Evolutionary conservation across 1,284 basidiomycete species (phyloP).

Genomic region (Moniliella sp.): DNA sequence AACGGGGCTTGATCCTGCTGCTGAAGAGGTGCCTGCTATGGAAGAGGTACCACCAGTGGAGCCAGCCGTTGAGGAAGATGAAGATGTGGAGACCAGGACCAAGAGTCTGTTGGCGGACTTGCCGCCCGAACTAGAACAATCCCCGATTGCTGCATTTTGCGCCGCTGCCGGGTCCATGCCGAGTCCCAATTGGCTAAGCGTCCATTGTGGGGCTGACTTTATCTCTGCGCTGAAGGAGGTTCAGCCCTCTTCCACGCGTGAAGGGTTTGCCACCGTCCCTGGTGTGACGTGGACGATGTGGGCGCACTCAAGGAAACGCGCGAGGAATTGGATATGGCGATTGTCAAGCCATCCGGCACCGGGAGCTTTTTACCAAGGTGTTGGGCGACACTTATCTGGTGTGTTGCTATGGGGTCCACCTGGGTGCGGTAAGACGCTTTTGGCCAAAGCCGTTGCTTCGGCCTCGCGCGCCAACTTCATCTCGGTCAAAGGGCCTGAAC

Average conservation of each 20-base stretch:
- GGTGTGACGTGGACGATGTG: slow-evolving; percentile 86
- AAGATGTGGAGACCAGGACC: no score
- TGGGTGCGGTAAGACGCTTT: slow-evolving; percentile 81
- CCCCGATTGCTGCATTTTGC: slow-evolving; percentile 63
- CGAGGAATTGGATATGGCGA: slow-evolving; percentile 85
- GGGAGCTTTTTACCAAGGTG: slow-evolving; percentile 68
- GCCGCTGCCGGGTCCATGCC: slow-evolving; percentile 28
- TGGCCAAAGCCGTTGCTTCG: slow-evolving; percentile 90
- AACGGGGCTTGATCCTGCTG: no score
- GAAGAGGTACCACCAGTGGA: no score
- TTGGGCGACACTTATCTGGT: slow-evolving; percentile 52
- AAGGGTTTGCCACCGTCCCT: slow-evolving; percentile 88
- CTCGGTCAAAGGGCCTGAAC: slow-evolving; percentile 82
- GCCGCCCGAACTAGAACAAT: slow-evolving; percentile 36
- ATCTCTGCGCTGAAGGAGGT: slow-evolving; percentile 55
- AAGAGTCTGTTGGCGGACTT: slow-evolving; percentile 38
- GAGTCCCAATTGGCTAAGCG: slow-evolving; percentile 59
- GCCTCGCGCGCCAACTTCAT: slow-evolving; percentile 87
- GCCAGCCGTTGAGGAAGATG: no score
- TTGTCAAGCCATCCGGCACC: slow-evolving; percentile 76
- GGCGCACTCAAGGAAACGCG: slow-evolving; percentile 68
- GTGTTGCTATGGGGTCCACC: slow-evolving; percentile 95
- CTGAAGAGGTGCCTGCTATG: no score
- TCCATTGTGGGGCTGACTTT: slow-evolving; percentile 50
- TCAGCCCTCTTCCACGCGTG: slow-evolving; percentile 84